These are phyloP conservation scores for Gentiana straminea DNA, from an alignment of 257 asterid genomes.

Conservation along the genomic window DNA sequence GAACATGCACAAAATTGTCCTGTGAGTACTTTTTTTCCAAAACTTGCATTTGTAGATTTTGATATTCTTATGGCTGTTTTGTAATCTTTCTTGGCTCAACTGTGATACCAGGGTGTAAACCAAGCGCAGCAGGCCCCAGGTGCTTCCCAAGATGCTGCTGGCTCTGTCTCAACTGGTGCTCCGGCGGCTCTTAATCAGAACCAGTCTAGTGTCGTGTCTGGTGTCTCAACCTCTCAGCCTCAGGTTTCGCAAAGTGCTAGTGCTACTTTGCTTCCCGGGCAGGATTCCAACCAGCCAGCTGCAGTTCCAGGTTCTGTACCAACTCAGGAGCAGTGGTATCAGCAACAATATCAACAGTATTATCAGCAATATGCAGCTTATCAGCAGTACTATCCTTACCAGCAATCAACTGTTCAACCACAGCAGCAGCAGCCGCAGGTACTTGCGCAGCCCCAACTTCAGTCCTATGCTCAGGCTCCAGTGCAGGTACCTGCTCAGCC, in stretches of 20 bases:
- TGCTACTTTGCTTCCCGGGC: slow-evolving; percentile 40
- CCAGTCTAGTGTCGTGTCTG: slow-evolving; percentile 35
- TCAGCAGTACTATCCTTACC: slow-evolving; percentile 55
- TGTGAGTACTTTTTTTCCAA: slow-evolving; percentile 36
- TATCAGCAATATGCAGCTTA: slow-evolving; percentile 60
- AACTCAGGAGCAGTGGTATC: slow-evolving; percentile 74
- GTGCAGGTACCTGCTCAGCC: slow-evolving; percentile 26
- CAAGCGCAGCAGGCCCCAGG: slow-evolving; percentile 53
- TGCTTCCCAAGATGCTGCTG: slow-evolving; percentile 22
- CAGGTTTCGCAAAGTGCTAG: slow-evolving; percentile 39
- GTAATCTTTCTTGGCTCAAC: background rate
- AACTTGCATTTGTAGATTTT: background rate
- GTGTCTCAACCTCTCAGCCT: slow-evolving; percentile 36
- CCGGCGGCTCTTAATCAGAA: slow-evolving; percentile 28
- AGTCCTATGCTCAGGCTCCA: slow-evolving; percentile 26
- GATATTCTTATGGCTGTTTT: background rate
- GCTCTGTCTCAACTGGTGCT: slow-evolving; percentile 31
- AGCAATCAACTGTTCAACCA: slow-evolving; percentile 50
- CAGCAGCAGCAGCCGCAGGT: slow-evolving; percentile 43
- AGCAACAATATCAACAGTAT: slow-evolving; percentile 82
- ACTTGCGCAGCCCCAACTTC: slow-evolving; percentile 51
- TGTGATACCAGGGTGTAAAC: slow-evolving; percentile 48
- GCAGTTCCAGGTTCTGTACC: slow-evolving; percentile 34
- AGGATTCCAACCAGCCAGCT: slow-evolving; percentile 31
- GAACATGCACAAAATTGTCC: slow-evolving; percentile 90